phyloP scores from a whole-genome alignment of 345 rosid species.

The Lumnitzera racemosa region DNA sequence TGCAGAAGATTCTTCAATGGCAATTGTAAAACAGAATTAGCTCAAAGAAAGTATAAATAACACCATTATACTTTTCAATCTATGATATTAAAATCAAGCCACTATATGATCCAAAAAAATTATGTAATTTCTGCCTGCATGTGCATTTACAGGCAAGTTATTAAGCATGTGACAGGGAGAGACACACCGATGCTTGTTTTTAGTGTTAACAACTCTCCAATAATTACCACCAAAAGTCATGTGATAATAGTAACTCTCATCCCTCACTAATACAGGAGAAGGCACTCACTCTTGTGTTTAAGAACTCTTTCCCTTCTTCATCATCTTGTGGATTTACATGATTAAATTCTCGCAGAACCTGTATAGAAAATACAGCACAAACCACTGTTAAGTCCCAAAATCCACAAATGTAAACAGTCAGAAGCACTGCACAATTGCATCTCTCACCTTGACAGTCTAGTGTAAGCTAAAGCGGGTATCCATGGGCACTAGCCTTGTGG shows the following conservation, averaged over 20 bases:
- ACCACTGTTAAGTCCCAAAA: background rate
- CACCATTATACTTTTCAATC: background rate
- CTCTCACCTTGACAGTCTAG: too few species aligned
- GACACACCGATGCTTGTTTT: too few species aligned
- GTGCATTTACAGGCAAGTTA: too few species aligned
- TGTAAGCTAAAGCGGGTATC: background rate
- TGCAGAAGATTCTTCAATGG: conserved; percentile 58
- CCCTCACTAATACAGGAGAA: background rate
- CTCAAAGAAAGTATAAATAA: background rate
- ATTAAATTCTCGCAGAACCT: conserved; percentile 96
- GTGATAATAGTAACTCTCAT: too few species aligned
- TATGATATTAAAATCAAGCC: background rate
- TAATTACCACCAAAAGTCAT: too few species aligned
- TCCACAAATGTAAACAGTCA: too few species aligned
- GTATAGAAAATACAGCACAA: conserved; percentile 8
- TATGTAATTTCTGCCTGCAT: background rate
- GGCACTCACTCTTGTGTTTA: conserved; percentile 55
- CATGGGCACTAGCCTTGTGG: background rate
- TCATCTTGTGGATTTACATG: conserved; percentile 98
- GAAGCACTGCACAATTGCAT: too few species aligned
- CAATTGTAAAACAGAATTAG: background rate
- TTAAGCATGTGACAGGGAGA: too few species aligned
- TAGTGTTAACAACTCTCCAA: too few species aligned
- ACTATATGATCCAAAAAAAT: background rate
- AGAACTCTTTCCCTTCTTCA: conserved; percentile 83